phyloP scores from a whole-genome alignment of 2,329 filamentous ascomycete species.

The Trichothecium sympodiale region DNA sequence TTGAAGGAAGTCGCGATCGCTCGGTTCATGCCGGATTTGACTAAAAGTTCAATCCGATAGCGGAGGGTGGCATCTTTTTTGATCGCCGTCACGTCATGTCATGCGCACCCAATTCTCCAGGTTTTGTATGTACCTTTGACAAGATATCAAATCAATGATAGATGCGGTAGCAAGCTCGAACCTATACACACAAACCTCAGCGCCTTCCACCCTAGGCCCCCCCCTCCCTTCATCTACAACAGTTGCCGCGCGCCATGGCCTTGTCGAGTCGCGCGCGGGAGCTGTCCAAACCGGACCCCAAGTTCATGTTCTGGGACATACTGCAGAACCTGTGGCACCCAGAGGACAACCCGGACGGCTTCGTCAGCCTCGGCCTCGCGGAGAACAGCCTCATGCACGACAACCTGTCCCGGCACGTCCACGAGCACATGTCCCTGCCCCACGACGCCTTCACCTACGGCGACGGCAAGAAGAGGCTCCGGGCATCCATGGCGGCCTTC shows the following conservation, averaged over 20 bases:
- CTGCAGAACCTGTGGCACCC: conserved; percentile 32
- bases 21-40: no score
- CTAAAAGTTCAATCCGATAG: no score
- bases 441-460: conserved; percentile 27
- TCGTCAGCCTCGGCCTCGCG: conserved; percentile 38
- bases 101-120: no score
- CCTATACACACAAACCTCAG: no score
- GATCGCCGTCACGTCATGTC: no score
- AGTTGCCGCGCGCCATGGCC: conserved; percentile 10
- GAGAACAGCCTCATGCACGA: conserved; percentile 42
- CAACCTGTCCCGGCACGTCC: conserved; percentile 27
- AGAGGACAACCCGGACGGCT: conserved; percentile 28
- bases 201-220: no score
- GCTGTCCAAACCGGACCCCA: conserved; percentile 15
- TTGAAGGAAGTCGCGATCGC: no score
- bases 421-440: conserved; percentile 21
- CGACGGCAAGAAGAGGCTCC: conserved; percentile 24
- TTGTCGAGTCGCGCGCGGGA: conserved; percentile 17
- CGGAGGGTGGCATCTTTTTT: no score
- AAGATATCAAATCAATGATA: no score
- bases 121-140: no score
- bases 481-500: conserved; percentile 20
- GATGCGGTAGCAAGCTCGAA: no score
- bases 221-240: no score
- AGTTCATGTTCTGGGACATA: conserved; percentile 28